Base-by-base conservation (phyloP, 345 rosid species). In the Kandelia obovata region DNA sequence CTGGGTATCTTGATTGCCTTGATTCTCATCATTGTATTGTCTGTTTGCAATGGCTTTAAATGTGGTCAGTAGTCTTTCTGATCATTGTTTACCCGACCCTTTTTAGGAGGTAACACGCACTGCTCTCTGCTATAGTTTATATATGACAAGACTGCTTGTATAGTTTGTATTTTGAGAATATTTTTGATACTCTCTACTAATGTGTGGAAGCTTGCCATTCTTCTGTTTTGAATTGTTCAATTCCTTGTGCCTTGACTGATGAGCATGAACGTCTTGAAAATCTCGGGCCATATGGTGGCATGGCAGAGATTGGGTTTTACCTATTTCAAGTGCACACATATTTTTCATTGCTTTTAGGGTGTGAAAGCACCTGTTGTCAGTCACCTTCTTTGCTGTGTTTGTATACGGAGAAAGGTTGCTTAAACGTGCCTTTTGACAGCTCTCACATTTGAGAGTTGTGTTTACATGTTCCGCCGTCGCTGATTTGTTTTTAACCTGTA, bases 1-100 rank as follows among this genome's bases (percentile, higher is more conserved):
- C 47, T 81, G 74, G 80, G 74, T 21, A 81, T 81, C 46, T 58
- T 81, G 76, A 73, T 75, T 31, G 80, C 82, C 16, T 67, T 81
- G 78, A 78, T 81, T 66, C 80, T 78, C 62, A 78, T 81, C 72
- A 81, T 81, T 32, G 78, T 81, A 43, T 79, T 81, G 58, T 81
- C 85, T 2, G 72, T 78, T 60, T 81, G 85, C 82, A 70, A 70
- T 19, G 82, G 85, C 11, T 81, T 78, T 66, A 81, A 73, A 30
- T 82, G 88, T 7, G 37, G 37, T 32, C 52, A 53, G 21, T 62
- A 70, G 67, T 17, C 17, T 39, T 43, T 34, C 35, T 17, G 31
- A 64, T 59, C 65, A 32, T 21, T 53, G 7, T 59, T 70, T 37
- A 5, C 73, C 34, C 13, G 19, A 49, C 58, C 28, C 21, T 55